Conservation (phyloP, 176 grass and related monocot species). For the Aechmea fasciata region DNA sequence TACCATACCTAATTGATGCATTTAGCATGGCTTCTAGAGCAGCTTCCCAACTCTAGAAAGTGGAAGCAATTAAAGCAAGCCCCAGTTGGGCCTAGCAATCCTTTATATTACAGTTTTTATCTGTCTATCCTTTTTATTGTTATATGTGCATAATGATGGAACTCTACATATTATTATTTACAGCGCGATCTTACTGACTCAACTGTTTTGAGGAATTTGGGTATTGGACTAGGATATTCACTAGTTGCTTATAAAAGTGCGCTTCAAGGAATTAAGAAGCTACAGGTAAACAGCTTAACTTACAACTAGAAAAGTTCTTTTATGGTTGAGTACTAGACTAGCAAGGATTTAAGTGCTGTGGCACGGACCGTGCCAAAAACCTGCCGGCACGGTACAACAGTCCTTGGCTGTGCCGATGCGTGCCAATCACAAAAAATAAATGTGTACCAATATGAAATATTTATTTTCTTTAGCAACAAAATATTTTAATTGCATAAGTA, state of each 20-base stretch:
- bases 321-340: too few relatives aligned
- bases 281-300: slow-evolving; percentile 42
- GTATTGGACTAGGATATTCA: slow-evolving; percentile 77
- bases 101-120: background rate
- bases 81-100: background rate
- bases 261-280: slow-evolving; percentile 76
- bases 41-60: too few relatives aligned
- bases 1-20: too few relatives aligned
- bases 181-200: slow-evolving; percentile 97
- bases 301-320: background rate
- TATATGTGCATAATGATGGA: background rate
- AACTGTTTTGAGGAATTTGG: slow-evolving; percentile 91
- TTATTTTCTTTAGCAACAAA: too few relatives aligned
- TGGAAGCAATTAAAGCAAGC: background rate
- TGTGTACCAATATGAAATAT: too few relatives aligned
- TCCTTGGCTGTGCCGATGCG: too few relatives aligned
- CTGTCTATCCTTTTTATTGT: background rate
- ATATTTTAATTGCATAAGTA: too few relatives aligned
- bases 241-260: slow-evolving; percentile 90
- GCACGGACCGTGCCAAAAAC: too few relatives aligned
- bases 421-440: too few relatives aligned
- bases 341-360: too few relatives aligned
- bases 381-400: too few relatives aligned
- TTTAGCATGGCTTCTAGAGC: too few relatives aligned
- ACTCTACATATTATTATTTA: background rate